Conservation (phyloP, 192 early-diverging fungal genomes). For the Geranomyces michiganensis region DNA sequence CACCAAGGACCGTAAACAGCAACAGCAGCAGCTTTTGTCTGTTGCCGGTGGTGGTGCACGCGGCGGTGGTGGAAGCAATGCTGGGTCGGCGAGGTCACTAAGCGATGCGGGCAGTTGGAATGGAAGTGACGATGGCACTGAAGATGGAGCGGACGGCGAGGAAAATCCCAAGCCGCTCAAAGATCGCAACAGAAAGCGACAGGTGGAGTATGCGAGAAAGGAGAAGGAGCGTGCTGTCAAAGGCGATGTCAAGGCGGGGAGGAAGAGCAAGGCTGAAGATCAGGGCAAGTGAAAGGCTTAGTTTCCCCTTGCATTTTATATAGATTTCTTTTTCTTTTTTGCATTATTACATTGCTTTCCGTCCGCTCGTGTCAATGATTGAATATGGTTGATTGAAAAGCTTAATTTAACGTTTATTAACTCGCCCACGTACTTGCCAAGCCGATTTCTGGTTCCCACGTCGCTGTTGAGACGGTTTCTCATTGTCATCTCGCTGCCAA, state of each 20-base stretch:
- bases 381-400: no score
- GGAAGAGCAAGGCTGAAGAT: slow-evolving; percentile 37
- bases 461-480: no score
- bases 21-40: neutral
- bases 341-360: no score
- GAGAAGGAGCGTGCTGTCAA: slow-evolving; percentile 49
- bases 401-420: no score
- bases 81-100: neutral
- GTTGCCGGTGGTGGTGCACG: neutral
- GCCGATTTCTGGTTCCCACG: no score
- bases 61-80: neutral
- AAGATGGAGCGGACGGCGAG: slow-evolving; percentile 22
- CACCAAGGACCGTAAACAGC: slow-evolving; percentile 17
- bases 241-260: slow-evolving; percentile 35
- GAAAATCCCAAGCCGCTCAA: slow-evolving; percentile 1
- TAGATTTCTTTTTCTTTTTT: no score
- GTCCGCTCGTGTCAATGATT: no score
- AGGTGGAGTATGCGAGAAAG: slow-evolving; percentile 38
- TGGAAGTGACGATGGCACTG: neutral
- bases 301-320: no score
- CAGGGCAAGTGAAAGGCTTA: no score
- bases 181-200: slow-evolving; percentile 23
- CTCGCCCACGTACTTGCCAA: no score
- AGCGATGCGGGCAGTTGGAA: neutral
- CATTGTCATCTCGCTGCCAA: no score